Base-by-base conservation (phyloP, 2,329 filamentous ascomycete species). In the Talaromyces piceae region DNA sequence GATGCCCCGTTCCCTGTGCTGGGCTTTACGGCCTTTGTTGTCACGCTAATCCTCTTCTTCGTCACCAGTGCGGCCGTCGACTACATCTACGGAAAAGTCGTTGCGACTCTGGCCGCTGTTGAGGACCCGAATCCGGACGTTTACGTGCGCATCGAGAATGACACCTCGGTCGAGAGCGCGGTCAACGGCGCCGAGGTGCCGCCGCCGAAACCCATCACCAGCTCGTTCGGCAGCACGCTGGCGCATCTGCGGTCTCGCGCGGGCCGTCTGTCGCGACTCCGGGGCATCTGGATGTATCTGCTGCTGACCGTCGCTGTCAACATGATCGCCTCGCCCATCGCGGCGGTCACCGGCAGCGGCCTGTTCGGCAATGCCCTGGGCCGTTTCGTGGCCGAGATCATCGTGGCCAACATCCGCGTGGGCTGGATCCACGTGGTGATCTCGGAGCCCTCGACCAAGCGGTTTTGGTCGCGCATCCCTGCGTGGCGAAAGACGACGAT, bases 401-500 rank as follows among this genome's bases (percentile, higher is more conserved):
- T 79, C 18, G 73, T 87, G 27, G 79, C 85, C 31, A 86, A 86
- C 61, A 68, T 91, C 53, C 79, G 82, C 65, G 80, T 91, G 58
- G 79, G 82, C 49, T 95, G 90, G 89, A 87, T 90, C 3, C 89
- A 95, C 67, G 84, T 87, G 61, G 81, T 95, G 65, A 90, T 96
- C 63, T 84, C 88, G 2, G 76, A 81, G 49, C 81, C 83, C 4
- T 84, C 79, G 51, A 63, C 74, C 45, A 78, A 80, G 65, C 73
- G 72, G 59, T 89, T 85, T 75, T 87, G 79, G 70, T 73, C 77
- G 61, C 86, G 88, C 52, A 77, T 95, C 47, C 84, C 86, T 13
- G 71, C 48, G 8, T 54, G 81, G 43, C 80, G 82, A 66, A 76
- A 75, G 63, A 76, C 81, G 47, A 86, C 85, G 73, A 77, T 80